Percentiles rank a stretch among this genome's conserved stretches.
Evolutionary conservation across 495 filamentous ascomycete species (phyloP).

Genomic region (Terfezia boudieri): DNA sequence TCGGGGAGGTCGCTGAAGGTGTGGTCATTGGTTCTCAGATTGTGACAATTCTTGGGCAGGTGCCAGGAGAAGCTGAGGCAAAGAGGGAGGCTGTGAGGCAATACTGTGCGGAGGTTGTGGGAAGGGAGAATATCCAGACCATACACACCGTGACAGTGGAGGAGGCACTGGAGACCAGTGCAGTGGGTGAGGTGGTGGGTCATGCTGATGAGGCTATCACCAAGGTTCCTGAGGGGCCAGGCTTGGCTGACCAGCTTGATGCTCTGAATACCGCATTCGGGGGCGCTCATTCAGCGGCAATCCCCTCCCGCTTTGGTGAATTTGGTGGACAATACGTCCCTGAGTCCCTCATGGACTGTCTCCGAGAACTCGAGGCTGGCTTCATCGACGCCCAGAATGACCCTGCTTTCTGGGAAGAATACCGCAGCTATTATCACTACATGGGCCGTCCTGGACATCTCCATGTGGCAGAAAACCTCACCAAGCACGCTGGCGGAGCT

Average conservation of each 20-base stretch:
- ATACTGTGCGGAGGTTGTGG: constrained; percentile 63
- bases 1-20: constrained; percentile 67
- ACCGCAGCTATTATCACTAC: constrained; percentile 86
- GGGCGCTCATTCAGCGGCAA: constrained; percentile 11
- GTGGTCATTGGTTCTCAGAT: constrained; percentile 96
- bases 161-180: constrained; percentile 34
- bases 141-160: constrained; percentile 37
- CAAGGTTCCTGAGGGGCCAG: constrained; percentile 34
- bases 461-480: constrained; percentile 69
- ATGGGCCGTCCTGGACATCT: constrained; percentile 89
- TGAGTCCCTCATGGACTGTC: constrained; percentile 91
- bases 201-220: constrained; percentile 40
- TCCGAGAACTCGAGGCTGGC: constrained; percentile 74
- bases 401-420: constrained; percentile 90
- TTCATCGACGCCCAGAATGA: constrained; percentile 72
- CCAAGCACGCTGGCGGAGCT: constrained; percentile 68
- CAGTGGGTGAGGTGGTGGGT: constrained; percentile 25
- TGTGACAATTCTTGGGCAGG: constrained; percentile 52
- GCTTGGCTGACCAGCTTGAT: constrained; percentile 48
- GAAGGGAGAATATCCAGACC: constrained; percentile 30
- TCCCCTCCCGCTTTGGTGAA: constrained; percentile 73
- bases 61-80: constrained; percentile 42
- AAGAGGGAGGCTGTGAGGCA: constrained; percentile 45
- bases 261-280: constrained; percentile 35
- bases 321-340: constrained; percentile 99